Base-by-base conservation (phyloP, 2,329 filamentous ascomycete genomes). In the Colletotrichum lentis region DNA sequence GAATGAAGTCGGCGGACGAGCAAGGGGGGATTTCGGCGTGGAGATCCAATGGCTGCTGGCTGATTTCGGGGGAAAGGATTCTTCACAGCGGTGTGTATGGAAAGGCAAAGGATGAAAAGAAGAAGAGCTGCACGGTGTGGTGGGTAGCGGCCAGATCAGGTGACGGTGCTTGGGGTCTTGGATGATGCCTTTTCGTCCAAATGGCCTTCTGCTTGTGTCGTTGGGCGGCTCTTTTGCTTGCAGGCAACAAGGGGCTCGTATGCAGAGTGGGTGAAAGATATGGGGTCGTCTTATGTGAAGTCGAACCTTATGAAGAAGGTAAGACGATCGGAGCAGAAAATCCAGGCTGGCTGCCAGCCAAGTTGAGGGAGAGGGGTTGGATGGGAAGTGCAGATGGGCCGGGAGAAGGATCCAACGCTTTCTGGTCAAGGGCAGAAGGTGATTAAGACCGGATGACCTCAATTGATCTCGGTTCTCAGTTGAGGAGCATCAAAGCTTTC, bases 401-500 rank as follows among this genome's bases (percentile, higher is more conserved):
- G 47, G 16, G 31, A 43, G 27, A 64, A 20, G 44, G 37, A 41
- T 22, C 62, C 65, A 68, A 65, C 20, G 39, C 62, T 44, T 55
- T 68, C 62, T 35, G 27, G 50, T 55, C 47, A 60, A 65, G 60
- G 50, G n/a, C 39, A 53, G 55, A 52, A 46, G 27, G 7, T 20
- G 62, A 10, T 10, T 20, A 50, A 64, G 55, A 41, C 49, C 66
- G 52, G 56, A 66, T 69, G 55, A 65, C 55, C 56, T 69, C 56
- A 60, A 62, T 59, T 60, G 54, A 60, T 31, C 27, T 31, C 27
- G 27, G 27, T 31, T 31, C 27, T 31, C 56, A 60, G 66, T 59
- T 60, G 54, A 55, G 65, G 54, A 68, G 61, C 41, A 54, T 65
- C 61, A 64, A 68, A 68, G 62, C 66, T 61, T 69, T 69, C 35